phyloP scores from a whole-genome alignment of 129 eudicot genomes.

The Artemisia tridentata region DNA sequence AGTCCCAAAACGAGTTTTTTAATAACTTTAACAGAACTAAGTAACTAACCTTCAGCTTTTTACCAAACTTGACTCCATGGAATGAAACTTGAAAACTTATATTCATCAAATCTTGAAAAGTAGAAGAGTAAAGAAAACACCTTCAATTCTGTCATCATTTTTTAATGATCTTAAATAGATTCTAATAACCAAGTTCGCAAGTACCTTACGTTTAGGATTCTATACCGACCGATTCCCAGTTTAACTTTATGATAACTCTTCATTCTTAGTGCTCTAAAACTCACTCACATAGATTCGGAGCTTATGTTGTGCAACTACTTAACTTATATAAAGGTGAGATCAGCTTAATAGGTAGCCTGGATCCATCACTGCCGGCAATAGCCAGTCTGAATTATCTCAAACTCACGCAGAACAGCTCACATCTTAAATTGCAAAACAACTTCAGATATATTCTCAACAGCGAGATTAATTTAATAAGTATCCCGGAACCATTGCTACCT shows the following conservation, averaged over 20 bases:
- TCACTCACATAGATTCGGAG: constrained; percentile 4
- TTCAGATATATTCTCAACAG: not conserved
- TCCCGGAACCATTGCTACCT: not conserved
- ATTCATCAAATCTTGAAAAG: too few species aligned
- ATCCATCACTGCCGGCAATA: not conserved
- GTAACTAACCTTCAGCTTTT: not conserved
- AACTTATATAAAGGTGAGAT: not conserved
- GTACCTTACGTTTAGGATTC: not conserved
- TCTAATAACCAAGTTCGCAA: not conserved
- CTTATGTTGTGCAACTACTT: not conserved
- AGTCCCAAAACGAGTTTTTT: too few species aligned
- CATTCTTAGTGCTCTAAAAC: not conserved
- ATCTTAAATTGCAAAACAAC: not conserved
- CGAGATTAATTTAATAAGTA: not conserved
- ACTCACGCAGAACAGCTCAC: not conserved
- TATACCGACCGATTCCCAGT: not conserved
- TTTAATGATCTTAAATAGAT: not conserved
- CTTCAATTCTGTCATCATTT: not conserved
- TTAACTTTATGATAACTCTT: not conserved
- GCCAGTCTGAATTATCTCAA: not conserved
- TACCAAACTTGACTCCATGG: not conserved
- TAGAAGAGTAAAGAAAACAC: not conserved
- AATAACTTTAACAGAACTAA: not conserved
- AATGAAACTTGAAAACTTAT: too few species aligned
- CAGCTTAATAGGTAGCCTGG: not conserved